Conservation (phyloP, 805 yeast genomes). For the Candida tammaniensis region DNA sequence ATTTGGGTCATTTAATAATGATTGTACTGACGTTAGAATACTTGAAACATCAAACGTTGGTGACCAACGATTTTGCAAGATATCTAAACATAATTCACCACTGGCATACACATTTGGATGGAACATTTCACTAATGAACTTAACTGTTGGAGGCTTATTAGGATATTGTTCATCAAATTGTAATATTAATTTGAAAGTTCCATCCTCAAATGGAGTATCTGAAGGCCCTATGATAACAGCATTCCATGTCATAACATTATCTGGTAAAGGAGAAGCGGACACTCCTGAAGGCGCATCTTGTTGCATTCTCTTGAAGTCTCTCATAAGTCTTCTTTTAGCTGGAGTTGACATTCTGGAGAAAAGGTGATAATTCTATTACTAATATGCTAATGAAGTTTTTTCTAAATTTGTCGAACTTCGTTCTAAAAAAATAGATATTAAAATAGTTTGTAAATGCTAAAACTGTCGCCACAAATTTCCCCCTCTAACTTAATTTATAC, state of each 20-base stretch:
- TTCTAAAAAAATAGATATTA: too few relatives aligned
- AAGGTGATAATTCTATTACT: too few relatives aligned
- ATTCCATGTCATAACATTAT: constrained; percentile 95
- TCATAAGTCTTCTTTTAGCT: constrained; percentile 98
- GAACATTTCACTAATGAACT: constrained; percentile 90
- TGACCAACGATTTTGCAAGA: constrained; percentile 95
- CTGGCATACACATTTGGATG: constrained; percentile 96
- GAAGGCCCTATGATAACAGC: constrained; percentile 98
- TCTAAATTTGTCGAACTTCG: too few relatives aligned
- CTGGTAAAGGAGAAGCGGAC: constrained; percentile 94
- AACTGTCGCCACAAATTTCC: too few relatives aligned
- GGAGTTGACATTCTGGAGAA: constrained; percentile 99
- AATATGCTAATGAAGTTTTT: too few relatives aligned
- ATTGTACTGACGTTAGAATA: constrained; percentile 88
- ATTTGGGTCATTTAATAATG: constrained; percentile 91
- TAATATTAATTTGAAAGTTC: constrained; percentile 81
- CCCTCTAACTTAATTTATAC: too few relatives aligned
- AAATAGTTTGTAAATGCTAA: too few relatives aligned
- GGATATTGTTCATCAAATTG: constrained; percentile 98
- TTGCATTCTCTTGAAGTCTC: constrained; percentile 97
- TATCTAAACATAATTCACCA: constrained; percentile 94
- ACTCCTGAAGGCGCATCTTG: constrained; percentile 98
- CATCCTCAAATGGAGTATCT: constrained; percentile 97
- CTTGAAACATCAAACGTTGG: constrained; percentile 98
- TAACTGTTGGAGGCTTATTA: constrained; percentile 91